Evolutionary conservation across 257 asterid species (phyloP), one percentile per base, ranked within the genome.

Genomic region (Solanum habrochaites): DNA sequence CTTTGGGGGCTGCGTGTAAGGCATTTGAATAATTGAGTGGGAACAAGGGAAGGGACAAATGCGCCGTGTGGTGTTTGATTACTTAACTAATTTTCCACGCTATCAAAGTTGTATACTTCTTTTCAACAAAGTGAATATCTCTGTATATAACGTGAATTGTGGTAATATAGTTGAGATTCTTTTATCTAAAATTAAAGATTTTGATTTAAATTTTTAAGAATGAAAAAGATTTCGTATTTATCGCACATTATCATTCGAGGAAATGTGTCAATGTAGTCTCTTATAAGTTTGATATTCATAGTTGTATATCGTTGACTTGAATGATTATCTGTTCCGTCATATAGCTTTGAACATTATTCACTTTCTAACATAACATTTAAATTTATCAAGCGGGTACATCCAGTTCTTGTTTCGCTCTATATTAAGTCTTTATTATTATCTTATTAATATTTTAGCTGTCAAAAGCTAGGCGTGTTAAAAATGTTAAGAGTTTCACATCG

Each of bases 41-140:
- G 32, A 64, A 64, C 31, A n/a, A 11, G 71, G 71, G 32, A 64
- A 67, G 15, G 66, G 66, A 27, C 83, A 78, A 45, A 78, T 78
- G 62, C 39, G 71, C 71, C 71, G 37, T 45, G 37, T 77, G 37
- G 11, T 74, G 83, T 45, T 78, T 13, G 25, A 27, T 23, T 32
- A 0, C 45, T 39, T 40, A 21, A 3, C 58, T n/a, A 13, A n/a
- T 14, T 42, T 75, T 14, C 62, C 60, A n/a, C 62, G 20, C 14
- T n/a, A 77, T 42, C 3, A 40, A 75, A n/a, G 35, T 74, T 74
- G 56, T 40, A 21, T 21, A 74, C 47, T 6, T 23, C 32, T n/a
- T 74, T 12, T 31, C 82, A 74, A 75, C 60, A 42, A 75, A 12
- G 58, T 75, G 83, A 75, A 75, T n/a, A 25, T 77, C 13, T n/a